A percentile compares a stretch with the other conserved stretches of the same genome.
Conservation (phyloP, 2,329 filamentous ascomycete genomes). For the Alternaria panax region DNA sequence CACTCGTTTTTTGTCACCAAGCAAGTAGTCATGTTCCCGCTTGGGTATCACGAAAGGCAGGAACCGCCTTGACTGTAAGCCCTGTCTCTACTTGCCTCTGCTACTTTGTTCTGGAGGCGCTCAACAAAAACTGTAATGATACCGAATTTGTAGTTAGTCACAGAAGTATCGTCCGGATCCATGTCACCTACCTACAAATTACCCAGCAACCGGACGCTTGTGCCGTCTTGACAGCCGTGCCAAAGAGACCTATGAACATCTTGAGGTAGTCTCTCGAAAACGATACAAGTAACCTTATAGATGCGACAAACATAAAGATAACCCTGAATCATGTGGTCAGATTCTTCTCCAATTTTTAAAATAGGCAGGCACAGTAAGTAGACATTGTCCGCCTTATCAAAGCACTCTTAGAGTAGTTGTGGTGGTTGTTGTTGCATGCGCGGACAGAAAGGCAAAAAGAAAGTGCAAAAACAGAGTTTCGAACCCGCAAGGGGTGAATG, state of each 20-base stretch:
- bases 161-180: not conserved
- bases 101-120: not conserved
- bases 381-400: too few relatives aligned
- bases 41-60: not conserved
- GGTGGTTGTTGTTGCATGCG: not conserved
- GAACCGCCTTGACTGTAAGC: not conserved
- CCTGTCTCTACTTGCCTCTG: not conserved
- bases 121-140: not conserved
- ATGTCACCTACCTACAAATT: not conserved
- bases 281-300: not conserved
- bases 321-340: not conserved
- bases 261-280: not conserved
- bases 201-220: not conserved
- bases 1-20: not conserved
- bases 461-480: slow-evolving; percentile 51
- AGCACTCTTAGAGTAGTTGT: not conserved
- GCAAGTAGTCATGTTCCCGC: not conserved
- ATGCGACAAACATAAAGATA: not conserved
- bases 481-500: slow-evolving; percentile 47
- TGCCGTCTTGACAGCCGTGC: not conserved
- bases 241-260: not conserved
- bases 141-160: not conserved
- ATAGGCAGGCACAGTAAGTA: too few relatives aligned
- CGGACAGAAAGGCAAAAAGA: slow-evolving; percentile 10
- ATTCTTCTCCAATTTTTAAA: not conserved